Evolutionary conservation across 371 early-diverging fungal genomes (phyloP), one percentile per base, ranked within the genome.

Genomic region (Lichtheimia ornata): DNA sequence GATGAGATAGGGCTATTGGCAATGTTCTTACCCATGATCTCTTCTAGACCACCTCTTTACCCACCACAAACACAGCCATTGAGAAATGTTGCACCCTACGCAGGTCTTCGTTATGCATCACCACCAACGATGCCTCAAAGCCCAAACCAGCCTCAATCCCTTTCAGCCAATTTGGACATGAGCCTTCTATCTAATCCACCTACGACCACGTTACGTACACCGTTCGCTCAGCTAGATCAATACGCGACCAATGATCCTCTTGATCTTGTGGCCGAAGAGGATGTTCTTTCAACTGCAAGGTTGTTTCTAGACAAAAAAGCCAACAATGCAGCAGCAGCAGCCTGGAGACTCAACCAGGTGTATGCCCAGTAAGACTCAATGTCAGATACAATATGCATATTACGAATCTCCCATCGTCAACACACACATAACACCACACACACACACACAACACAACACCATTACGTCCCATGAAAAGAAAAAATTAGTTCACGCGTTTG

Each of bases 301-400:
- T 18, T 47, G 47, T 22, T 47, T 18, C 47, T 47, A n/a, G 47
- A 47, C 47, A 56, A 56, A 14, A 56, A 56, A 27, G 25, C 57
- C 13, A 45, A 14, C 28, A 56, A 45, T 45, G 22, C 47, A 18
- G n/a, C 35, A 35, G 53, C 53, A 15, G 30, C 57, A 25, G 27
- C 57, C 2, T 56, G 57, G 57, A 15, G 57, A 43, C 42, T 56
- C 15, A 56, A 45, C 7, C 57, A 56, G 25, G 57, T 56, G 24
- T 56, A 56, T 42, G 57, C 57, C 9, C 57, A 56, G 24, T 56
- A 56, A 56, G 28, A 12, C 7, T 1, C 5, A 47, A n/a, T 47
- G 18, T 18, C 47, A 17, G 47, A 22, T 47, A 47, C 35, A 35
- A 35, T 35, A 35, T 35, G 35, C 35, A 35, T 35, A 35, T 35